A percentile compares a stretch with the other conserved stretches of the same genome.
phyloP scores from a whole-genome alignment of 2,329 filamentous ascomycete species.

The Fusarium sp. region DNA sequence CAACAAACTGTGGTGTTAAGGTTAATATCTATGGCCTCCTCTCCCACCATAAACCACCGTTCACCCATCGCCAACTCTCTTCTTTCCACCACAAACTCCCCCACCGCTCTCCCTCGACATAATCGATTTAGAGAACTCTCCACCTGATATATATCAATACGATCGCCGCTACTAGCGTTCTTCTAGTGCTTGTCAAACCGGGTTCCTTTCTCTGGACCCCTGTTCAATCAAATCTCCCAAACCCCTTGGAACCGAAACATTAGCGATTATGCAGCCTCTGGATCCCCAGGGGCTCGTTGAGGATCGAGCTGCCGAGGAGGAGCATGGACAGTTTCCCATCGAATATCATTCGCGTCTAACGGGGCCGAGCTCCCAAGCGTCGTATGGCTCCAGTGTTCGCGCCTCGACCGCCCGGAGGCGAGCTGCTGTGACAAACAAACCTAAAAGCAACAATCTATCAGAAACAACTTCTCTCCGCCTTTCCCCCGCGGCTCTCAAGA shows the following conservation, averaged over 20 bases:
- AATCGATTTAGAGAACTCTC: slow-evolving; percentile 6
- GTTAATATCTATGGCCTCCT: slow-evolving; percentile 13
- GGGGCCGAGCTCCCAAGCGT: slow-evolving; percentile 31
- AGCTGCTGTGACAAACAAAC: slow-evolving; percentile 32
- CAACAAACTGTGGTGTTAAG: slow-evolving; percentile 19
- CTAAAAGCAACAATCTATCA: slow-evolving; percentile 35
- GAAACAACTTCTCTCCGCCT: slow-evolving; percentile 36
- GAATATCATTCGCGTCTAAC: slow-evolving; percentile 43
- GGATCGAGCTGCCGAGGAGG: slow-evolving; percentile 24
- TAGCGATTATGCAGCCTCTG: slow-evolving; percentile 47
- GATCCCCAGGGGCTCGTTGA: slow-evolving; percentile 41
- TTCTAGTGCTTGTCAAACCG: slow-evolving; percentile 27
- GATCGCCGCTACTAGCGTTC: slow-evolving; percentile 26
- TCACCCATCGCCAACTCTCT: not conserved
- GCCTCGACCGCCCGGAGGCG: slow-evolving; percentile 30
- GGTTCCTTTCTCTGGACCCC: slow-evolving; percentile 39
- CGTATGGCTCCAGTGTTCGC: slow-evolving; percentile 38
- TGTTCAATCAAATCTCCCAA: slow-evolving; percentile 40
- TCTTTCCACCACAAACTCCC: not conserved
- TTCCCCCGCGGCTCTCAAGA: slow-evolving; percentile 31
- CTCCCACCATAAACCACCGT: slow-evolving; percentile 13
- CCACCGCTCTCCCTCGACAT: slow-evolving; percentile 1
- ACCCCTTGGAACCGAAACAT: slow-evolving; percentile 44
- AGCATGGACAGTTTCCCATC: slow-evolving; percentile 37
- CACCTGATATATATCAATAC: slow-evolving; percentile 19